Conservation (phyloP, 306 rosid species). For the Nissolia schottii region DNA sequence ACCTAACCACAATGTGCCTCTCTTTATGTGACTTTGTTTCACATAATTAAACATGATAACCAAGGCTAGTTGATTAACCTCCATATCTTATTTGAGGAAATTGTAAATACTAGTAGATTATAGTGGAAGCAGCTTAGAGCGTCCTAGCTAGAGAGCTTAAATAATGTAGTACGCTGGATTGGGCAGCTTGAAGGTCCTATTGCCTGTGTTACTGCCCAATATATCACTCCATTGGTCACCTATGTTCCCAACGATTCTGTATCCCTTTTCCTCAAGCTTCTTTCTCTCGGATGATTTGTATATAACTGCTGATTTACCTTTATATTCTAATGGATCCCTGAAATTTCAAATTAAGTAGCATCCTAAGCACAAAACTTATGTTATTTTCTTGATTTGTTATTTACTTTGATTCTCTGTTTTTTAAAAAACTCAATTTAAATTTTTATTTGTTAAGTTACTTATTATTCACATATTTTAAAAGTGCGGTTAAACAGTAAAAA, state of each 20-base stretch:
- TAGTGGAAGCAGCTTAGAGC: too few species aligned
- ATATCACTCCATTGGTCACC: constrained; percentile 80
- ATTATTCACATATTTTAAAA: too few species aligned
- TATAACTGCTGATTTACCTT: constrained; percentile 24
- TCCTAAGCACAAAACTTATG: too few species aligned
- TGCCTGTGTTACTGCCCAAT: constrained; percentile 36
- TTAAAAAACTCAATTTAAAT: too few species aligned
- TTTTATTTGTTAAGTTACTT: too few species aligned
- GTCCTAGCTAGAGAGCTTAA: constrained; percentile 2
- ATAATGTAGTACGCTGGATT: constrained; percentile 58
- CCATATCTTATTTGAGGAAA: background rate
- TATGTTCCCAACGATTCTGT: constrained; percentile 48
- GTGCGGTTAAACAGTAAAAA: too few species aligned
- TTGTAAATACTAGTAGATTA: too few species aligned
- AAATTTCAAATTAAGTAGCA: too few species aligned
- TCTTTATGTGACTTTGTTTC: background rate
- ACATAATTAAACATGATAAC: background rate
- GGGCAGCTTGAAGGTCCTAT: constrained; percentile 63
- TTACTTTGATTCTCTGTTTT: too few species aligned
- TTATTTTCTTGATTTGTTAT: too few species aligned
- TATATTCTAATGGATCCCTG: constrained; percentile 27
- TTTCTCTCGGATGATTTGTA: constrained; percentile 51
- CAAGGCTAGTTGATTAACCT: background rate
- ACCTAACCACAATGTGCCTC: background rate
- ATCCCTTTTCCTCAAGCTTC: constrained; percentile 40